Conservation (phyloP, 345 rosid genomes). For the Hevea brasiliensis region DNA sequence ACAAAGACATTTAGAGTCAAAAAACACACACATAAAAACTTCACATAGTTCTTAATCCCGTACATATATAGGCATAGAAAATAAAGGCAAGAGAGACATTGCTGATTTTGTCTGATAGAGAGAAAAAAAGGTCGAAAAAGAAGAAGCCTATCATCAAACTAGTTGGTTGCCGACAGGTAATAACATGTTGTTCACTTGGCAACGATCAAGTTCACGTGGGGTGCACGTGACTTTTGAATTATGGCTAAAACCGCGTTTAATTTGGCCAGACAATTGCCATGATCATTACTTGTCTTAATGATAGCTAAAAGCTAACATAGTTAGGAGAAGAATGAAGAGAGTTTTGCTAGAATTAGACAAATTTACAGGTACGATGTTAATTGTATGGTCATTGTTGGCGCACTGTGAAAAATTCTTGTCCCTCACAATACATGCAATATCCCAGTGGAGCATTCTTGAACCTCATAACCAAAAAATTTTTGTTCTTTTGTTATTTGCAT, state of each 20-base stretch:
- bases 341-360: background rate
- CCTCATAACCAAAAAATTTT: background rate
- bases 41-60: background rate
- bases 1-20: conserved; percentile 15
- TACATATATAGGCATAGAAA: conserved; percentile 22
- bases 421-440: background rate
- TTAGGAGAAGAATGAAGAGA: no score
- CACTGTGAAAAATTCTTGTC: no score
- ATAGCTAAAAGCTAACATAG: no score
- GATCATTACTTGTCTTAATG: background rate
- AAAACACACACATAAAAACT: background rate
- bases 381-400: background rate
- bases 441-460: background rate
- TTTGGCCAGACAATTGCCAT: background rate
- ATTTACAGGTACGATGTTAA: conserved; percentile 18
- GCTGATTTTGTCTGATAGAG: background rate
- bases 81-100: conserved; percentile 2
- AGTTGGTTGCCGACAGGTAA: conserved; percentile 19
- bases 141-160: background rate
- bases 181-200: background rate
- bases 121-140: background rate
- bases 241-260: conserved; percentile 29
- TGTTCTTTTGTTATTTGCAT: background rate
- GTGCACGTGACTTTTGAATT: conserved; percentile 20
- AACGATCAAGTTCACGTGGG: conserved; percentile 15